These are phyloP conservation scores for Pseudogymnoascus sp. DNA, from an alignment of 2,329 filamentous ascomycete genomes.

Conservation along the genomic window DNA sequence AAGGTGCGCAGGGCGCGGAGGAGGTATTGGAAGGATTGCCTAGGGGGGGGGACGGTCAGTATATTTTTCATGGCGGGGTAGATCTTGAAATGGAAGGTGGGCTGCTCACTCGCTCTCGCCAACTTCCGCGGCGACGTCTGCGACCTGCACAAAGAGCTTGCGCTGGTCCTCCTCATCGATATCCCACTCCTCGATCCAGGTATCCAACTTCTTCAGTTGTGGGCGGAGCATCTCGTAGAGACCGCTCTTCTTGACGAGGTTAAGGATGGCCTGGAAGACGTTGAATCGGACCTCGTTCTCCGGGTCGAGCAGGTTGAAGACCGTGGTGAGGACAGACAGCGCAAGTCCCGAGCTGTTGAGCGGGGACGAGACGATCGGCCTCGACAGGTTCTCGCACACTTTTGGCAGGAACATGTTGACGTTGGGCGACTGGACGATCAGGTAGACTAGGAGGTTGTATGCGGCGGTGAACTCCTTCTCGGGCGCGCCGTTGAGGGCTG, in stretches of 20 bases:
- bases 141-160: constrained; percentile 75
- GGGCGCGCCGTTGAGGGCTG: constrained; percentile 71
- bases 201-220: constrained; percentile 74
- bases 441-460: constrained; percentile 93
- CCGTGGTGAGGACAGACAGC: constrained; percentile 82
- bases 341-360: constrained; percentile 78
- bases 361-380: constrained; percentile 79
- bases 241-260: constrained; percentile 66
- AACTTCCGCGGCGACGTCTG: constrained; percentile 70
- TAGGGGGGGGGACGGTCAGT: constrained; percentile 12
- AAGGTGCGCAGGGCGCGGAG: constrained; percentile 56
- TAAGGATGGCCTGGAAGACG: constrained; percentile 81
- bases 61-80: constrained; percentile 20
- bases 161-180: constrained; percentile 74
- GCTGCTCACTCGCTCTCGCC: constrained; percentile 63
- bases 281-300: constrained; percentile 77
- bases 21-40: constrained; percentile 60
- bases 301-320: constrained; percentile 86
- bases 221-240: constrained; percentile 79
- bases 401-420: constrained; percentile 77
- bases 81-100: constrained; percentile 8
- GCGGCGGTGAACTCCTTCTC: constrained; percentile 96
- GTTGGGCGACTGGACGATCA: constrained; percentile 79
- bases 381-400: constrained; percentile 82
- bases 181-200: constrained; percentile 79